These are phyloP conservation scores for Rhizoctonia solani DNA, from an alignment of 1,284 basidiomycete species.

Conservation along the genomic window DNA sequence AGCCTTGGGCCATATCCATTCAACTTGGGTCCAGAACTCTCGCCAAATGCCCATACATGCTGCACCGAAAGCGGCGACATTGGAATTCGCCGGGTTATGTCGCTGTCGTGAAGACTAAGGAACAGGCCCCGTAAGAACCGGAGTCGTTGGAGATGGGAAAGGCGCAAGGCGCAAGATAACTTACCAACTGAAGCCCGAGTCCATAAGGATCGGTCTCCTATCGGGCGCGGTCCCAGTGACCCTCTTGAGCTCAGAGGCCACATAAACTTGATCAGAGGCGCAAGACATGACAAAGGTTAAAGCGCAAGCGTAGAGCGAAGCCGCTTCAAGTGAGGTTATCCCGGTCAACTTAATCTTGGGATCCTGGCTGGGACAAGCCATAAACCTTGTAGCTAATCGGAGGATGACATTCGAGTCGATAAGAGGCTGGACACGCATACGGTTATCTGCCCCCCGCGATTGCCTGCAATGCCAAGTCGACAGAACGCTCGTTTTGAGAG, in stretches of 20 bases:
- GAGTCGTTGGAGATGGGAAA: too few relatives aligned
- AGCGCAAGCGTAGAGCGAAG: constrained; percentile 4
- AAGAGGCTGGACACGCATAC: not conserved
- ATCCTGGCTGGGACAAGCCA: not conserved
- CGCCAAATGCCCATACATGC: not conserved
- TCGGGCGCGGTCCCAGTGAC: not conserved
- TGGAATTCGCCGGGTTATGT: not conserved
- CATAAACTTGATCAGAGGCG: not conserved
- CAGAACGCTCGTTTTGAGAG: not conserved
- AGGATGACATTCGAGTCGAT: not conserved
- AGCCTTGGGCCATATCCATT: constrained; percentile 7
- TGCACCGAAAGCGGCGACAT: not conserved
- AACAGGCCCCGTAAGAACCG: not conserved
- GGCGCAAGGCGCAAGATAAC: too few relatives aligned
- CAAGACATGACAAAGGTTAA: not conserved
- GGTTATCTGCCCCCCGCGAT: not conserved
- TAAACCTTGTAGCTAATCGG: not conserved
- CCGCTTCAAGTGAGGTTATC: not conserved
- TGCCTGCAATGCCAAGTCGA: constrained; percentile 10
- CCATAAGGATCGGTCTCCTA: not conserved
- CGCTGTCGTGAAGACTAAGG: not conserved
- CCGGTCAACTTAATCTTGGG: not conserved
- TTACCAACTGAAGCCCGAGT: not conserved
- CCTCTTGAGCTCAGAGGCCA: not conserved
- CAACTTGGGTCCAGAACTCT: constrained; percentile 1